Conservation (phyloP, 2,329 filamentous ascomycete species). For the Aspergillus aculeatus region DNA sequence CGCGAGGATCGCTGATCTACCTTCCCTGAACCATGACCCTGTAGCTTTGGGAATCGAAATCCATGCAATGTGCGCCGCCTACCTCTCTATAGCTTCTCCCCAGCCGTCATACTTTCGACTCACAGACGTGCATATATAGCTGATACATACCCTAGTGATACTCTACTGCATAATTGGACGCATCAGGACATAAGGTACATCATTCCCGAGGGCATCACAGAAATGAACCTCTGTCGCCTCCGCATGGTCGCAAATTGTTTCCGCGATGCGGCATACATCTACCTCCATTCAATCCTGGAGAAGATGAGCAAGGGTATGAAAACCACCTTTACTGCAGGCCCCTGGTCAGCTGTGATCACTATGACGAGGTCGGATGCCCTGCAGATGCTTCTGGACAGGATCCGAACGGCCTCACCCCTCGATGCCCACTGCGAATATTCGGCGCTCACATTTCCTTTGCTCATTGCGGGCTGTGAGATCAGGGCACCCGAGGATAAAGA, state of each 20-base stretch:
- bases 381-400: constrained; percentile 25
- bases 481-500: constrained; percentile 21
- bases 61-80: constrained; percentile 28
- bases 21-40: constrained; percentile 20
- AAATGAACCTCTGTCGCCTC: constrained; percentile 29
- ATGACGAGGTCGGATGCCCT: constrained; percentile 30
- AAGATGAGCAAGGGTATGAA: constrained; percentile 20
- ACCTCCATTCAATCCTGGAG: constrained; percentile 38
- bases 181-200: constrained; percentile 28
- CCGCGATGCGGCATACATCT: constrained; percentile 38
- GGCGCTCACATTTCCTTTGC: constrained; percentile 39
- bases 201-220: constrained; percentile 32
- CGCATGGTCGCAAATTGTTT: constrained; percentile 39
- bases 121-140: background rate
- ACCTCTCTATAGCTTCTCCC: background rate
- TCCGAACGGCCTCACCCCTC: constrained; percentile 26
- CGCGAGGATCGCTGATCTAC: constrained; percentile 34
- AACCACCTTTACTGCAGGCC: background rate
- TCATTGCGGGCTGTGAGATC: constrained; percentile 37
- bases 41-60: constrained; percentile 28
- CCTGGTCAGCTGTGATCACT: constrained; percentile 23
- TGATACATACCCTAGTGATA: constrained; percentile 25
- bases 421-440: constrained; percentile 39
- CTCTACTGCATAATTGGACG: constrained; percentile 33
- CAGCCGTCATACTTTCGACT: background rate